phyloP scores from a whole-genome alignment of 208 protist species.

The Plasmodiophora brassicae region DNA sequence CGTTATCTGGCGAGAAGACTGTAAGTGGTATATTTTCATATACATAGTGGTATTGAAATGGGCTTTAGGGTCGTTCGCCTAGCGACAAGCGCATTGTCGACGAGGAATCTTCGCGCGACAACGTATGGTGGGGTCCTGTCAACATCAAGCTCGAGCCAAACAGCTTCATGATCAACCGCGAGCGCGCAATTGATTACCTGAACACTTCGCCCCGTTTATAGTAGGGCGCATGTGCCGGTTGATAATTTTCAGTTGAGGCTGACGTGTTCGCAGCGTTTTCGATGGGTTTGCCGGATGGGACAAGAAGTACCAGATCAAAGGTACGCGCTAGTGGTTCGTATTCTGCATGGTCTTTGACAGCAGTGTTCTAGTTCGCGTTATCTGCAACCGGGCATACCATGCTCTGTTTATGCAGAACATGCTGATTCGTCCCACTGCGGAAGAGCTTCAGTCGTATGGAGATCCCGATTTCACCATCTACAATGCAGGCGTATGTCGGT shows the following conservation, averaged over 20 bases:
- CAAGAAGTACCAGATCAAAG: constrained; percentile 79
- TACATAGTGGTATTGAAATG: not conserved
- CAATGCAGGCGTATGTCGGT: not conserved
- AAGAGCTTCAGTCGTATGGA: constrained; percentile 80
- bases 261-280: constrained; percentile 70
- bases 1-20: not conserved
- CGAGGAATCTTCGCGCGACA: constrained; percentile 52
- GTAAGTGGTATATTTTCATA: not conserved
- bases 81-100: constrained; percentile 84
- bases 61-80: constrained; percentile 71
- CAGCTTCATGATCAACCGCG: constrained; percentile 79
- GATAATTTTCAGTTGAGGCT: not conserved
- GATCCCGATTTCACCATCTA: constrained; percentile 77
- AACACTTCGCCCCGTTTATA: constrained; percentile 79
- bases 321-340: not conserved
- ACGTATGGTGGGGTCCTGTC: constrained; percentile 86
- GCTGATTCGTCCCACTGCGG: constrained; percentile 79
- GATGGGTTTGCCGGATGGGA: constrained; percentile 85
- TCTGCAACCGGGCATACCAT: constrained; percentile 83
- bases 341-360: no score
- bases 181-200: constrained; percentile 82
- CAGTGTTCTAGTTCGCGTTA: constrained; percentile 65
- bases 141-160: constrained; percentile 81
- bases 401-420: constrained; percentile 92
- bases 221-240: not conserved